Conservation (phyloP, 2,329 filamentous ascomycete genomes). For the Penicillium sp. region DNA sequence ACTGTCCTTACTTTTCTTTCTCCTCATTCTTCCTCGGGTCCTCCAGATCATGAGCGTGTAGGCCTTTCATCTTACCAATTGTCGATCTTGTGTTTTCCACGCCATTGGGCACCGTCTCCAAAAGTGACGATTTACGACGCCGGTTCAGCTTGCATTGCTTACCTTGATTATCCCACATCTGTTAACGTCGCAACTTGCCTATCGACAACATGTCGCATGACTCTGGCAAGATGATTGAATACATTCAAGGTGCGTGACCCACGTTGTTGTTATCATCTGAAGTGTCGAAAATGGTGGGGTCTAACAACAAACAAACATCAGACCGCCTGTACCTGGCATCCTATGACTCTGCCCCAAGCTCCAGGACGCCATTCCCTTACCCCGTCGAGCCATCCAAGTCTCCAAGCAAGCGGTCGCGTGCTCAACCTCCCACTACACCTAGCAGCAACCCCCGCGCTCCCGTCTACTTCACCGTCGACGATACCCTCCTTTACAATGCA, state of each 20-base stretch:
- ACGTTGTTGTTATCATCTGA: background rate
- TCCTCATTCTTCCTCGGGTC: constrained; percentile 1
- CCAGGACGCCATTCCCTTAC: constrained; percentile 84
- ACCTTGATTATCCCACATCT: constrained; percentile 3
- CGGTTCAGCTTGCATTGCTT: constrained; percentile 5
- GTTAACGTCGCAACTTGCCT: background rate
- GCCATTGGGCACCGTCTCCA: constrained; percentile 9
- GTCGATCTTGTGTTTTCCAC: constrained; percentile 12
- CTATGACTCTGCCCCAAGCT: constrained; percentile 77
- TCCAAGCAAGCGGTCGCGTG: constrained; percentile 72
- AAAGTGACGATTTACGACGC: constrained; percentile 4
- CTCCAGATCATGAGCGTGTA: constrained; percentile 32
- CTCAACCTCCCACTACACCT: constrained; percentile 56
- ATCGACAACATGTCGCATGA: constrained; percentile 47
- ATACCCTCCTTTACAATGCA: constrained; percentile 90
- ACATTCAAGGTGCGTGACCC: constrained; percentile 77
- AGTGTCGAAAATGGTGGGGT: constrained; percentile 1
- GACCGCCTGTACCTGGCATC: constrained; percentile 94
- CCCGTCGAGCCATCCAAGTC: constrained; percentile 60
- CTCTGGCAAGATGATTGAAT: constrained; percentile 80
- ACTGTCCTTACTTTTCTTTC: constrained; percentile 29
- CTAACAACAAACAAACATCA: constrained; percentile 40
- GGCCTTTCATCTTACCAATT: constrained; percentile 9
- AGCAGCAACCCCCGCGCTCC: constrained; percentile 61
- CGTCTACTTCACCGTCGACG: constrained; percentile 94